phyloP scores from a whole-genome alignment of 164 flowering plant genomes.

The Nelumbo lutea region DNA sequence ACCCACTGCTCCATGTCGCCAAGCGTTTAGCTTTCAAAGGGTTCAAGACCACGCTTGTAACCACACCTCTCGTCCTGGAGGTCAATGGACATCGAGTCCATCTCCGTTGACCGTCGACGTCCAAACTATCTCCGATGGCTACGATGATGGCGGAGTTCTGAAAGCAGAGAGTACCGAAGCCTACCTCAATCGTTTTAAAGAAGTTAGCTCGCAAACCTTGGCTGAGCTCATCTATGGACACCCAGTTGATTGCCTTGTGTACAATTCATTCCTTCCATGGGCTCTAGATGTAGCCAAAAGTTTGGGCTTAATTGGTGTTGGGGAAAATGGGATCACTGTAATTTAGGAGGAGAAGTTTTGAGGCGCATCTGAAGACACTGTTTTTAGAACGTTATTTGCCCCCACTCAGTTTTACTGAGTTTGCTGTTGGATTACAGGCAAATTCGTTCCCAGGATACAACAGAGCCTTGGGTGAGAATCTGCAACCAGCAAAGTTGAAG shows the following conservation, averaged over 20 bases:
- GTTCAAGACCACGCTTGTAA: conserved; percentile 10
- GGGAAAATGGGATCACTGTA: too few relatives aligned
- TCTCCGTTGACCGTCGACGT: neutral
- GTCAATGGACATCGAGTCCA: neutral
- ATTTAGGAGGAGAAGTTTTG: too few relatives aligned
- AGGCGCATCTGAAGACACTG: too few relatives aligned
- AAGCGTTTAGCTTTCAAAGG: conserved; percentile 6
- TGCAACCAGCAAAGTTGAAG: too few relatives aligned
- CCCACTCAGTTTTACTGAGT: too few relatives aligned
- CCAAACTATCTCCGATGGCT: conserved; percentile 32
- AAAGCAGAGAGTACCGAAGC: conserved; percentile 10
- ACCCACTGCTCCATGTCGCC: too few relatives aligned
- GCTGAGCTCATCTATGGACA: conserved; percentile 9
- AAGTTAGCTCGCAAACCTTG: neutral
- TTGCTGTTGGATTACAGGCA: too few relatives aligned
- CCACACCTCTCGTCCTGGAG: conserved; percentile 22
- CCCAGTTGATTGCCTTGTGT: conserved; percentile 13
- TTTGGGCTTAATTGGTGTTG: conserved; percentile 9
- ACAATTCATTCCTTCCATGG: conserved; percentile 23
- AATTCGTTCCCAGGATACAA: too few relatives aligned
- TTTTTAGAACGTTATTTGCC: too few relatives aligned
- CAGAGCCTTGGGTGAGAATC: too few relatives aligned
- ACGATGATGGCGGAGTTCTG: conserved; percentile 20
- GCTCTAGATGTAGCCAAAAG: conserved; percentile 18
- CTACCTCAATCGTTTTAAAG: conserved; percentile 4